phyloP scores from a whole-genome alignment of 345 rosid species.

The Eutrema yunnanense region DNA sequence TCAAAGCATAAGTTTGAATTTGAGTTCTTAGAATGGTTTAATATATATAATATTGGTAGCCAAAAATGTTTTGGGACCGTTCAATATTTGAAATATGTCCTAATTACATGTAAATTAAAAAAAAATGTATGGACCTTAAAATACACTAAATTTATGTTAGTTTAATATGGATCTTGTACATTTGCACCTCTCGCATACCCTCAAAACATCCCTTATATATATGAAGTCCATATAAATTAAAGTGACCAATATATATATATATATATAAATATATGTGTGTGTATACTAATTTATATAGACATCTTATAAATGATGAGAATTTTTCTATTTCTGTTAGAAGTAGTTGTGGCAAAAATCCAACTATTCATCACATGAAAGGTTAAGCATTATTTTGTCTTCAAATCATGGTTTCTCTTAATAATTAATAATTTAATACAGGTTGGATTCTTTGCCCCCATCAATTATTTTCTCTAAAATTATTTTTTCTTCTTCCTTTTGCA shows the following conservation, averaged over 20 bases:
- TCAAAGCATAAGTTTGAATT: not conserved
- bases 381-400: slow-evolving; percentile 10
- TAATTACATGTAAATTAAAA: too few species aligned
- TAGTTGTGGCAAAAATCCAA: slow-evolving; percentile 24
- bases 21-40: not conserved
- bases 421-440: slow-evolving; percentile 25
- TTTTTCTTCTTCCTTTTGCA: not conserved
- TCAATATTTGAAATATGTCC: too few species aligned
- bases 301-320: not conserved
- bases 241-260: not conserved
- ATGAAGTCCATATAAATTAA: too few species aligned
- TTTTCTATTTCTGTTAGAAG: slow-evolving; percentile 12
- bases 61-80: too few species aligned
- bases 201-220: too few species aligned
- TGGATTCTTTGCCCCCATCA: slow-evolving; percentile 16
- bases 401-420: slow-evolving; percentile 13
- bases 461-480: not conserved
- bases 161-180: too few species aligned
- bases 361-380: slow-evolving; percentile 28
- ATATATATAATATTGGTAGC: not conserved
- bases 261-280: not conserved
- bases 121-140: too few species aligned
- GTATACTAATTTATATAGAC: not conserved
- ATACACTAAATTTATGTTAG: too few species aligned
- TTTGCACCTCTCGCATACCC: too few species aligned